Base-by-base conservation (phyloP, 805 yeast species). In the Candida oleophila region DNA sequence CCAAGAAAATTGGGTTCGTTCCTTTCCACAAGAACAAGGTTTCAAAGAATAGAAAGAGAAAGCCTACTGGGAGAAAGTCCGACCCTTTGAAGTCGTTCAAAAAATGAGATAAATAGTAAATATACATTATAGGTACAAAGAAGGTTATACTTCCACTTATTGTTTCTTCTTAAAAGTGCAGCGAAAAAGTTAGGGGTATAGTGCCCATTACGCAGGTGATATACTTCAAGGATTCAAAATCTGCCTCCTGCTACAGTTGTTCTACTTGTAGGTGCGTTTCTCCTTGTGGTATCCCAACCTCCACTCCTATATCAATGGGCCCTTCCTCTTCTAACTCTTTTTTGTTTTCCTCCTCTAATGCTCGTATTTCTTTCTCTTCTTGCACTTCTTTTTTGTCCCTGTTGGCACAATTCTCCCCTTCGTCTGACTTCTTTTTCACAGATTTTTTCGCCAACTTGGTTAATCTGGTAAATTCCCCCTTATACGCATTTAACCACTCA, bases 1-100 rank as follows among this genome's bases (percentile, higher is more conserved):
- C 74, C 47, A 70, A 75, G 30, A 78, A 78, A 49, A 63, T 85
- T 46, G 89, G 89, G 3, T 87, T 86, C 57, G 83, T 86, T 35
- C 92, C 95, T 15, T 86, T 86, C 69, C 80, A 76, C 53, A 82
- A 81, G 54, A 61, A 65, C 59, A 78, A 66, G 55, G 76, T 74
- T 20, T 60, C 61, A 39, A 78, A 78, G 58, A 71, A 70, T 46
- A 72, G 65, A 47, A 69, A 64, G 54, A 60, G 50, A 46, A 66
- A 64, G 49, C 46, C 53, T 12, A 61, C 65, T 50, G 60, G 72
- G 35, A 76, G 66, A 48, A 81, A 79, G 61, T 64, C 71, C 16
- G 85, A 85, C 64, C 89, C 91, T n/a, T 71, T 85, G 57, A 85
- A 83, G 62, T 77, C 67, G 4, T 64, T 68, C 47, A 69, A 59